These are phyloP conservation scores for Pseudonitzschia multistriata DNA, from an alignment of 108 stramenopile species.

Conservation along the genomic window DNA sequence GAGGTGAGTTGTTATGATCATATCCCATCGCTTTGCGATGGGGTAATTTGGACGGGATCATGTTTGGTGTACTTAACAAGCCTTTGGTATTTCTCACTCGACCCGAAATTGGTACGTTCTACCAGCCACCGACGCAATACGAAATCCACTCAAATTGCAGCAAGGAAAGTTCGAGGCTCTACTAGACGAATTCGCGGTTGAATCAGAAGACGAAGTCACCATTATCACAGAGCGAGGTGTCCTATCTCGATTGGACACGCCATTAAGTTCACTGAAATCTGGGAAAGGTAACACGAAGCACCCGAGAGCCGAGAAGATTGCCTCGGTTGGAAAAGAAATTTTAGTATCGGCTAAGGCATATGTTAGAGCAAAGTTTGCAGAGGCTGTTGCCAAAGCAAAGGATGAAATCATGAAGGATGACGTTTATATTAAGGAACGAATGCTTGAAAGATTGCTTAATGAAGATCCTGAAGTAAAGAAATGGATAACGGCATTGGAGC, in stretches of 20 bases:
- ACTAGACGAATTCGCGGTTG: conserved; percentile 22
- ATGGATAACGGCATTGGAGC: conserved; percentile 39
- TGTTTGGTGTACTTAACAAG: too few species aligned
- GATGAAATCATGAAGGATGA: conserved; percentile 21
- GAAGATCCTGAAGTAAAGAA: conserved; percentile 32
- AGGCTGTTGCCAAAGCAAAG: conserved; percentile 21
- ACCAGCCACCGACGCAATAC: conserved; percentile 13
- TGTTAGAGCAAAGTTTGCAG: conserved; percentile 32
- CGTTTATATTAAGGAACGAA: conserved; percentile 12
- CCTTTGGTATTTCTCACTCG: background rate
- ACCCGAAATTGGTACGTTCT: background rate
- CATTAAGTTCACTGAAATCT: background rate
- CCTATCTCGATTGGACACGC: conserved; percentile 16
- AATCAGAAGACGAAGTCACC: conserved; percentile 20
- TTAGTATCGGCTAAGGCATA: conserved; percentile 32
- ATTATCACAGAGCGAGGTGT: conserved; percentile 25
- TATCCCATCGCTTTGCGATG: too few species aligned
- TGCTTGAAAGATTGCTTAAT: conserved; percentile 15
- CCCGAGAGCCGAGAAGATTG: conserved; percentile 25
- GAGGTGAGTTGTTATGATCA: conserved; percentile 36
- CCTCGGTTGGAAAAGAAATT: conserved; percentile 37
- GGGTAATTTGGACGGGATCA: too few species aligned
- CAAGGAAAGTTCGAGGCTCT: conserved; percentile 32
- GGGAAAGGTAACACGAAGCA: conserved; percentile 6
- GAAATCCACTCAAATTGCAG: conserved; percentile 39